A percentile compares a stretch with the other conserved stretches of the same genome.
Evolutionary conservation across 371 early-diverging fungal genomes (phyloP).

Genomic region (Syncephalastrum monosporum): DNA sequence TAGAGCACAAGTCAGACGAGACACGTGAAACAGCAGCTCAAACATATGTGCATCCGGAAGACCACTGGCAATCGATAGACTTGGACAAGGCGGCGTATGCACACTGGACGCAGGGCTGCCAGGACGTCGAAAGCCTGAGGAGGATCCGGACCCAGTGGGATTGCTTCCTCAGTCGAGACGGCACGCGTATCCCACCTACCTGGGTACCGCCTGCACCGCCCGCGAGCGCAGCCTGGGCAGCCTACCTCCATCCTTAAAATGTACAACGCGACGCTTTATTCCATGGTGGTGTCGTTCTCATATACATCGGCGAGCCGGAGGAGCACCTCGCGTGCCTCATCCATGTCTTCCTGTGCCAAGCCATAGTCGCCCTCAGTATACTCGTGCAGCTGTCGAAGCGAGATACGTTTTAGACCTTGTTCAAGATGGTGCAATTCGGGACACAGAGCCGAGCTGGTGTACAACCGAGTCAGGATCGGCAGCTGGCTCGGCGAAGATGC

Average conservation of each 20-base stretch:
- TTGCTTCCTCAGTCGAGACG: slow-evolving; percentile 20
- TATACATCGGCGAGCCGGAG: slow-evolving; percentile 49
- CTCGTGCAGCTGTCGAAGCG: slow-evolving; percentile 42
- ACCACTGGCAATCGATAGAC: slow-evolving; percentile 21
- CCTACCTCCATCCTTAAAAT: slow-evolving; percentile 12
- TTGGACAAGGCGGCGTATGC: slow-evolving; percentile 30
- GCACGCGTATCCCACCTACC: slow-evolving; percentile 35
- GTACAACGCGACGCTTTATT: slow-evolving; percentile 3
- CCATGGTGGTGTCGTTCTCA: slow-evolving; percentile 22
- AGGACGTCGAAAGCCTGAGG: slow-evolving; percentile 26
- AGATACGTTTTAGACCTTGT: slow-evolving; percentile 26
- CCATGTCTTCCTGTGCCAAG: slow-evolving; percentile 42
- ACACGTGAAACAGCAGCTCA: slow-evolving; percentile 2
- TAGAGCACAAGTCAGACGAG: neutral
- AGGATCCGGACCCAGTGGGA: slow-evolving; percentile 39
- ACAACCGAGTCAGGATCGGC: slow-evolving; percentile 43
- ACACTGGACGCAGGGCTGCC: slow-evolving; percentile 41
- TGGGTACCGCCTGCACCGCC: slow-evolving; percentile 43
- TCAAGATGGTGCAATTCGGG: slow-evolving; percentile 35
- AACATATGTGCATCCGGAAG: slow-evolving; percentile 24
- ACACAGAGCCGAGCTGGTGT: slow-evolving; percentile 36
- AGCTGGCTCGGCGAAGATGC: slow-evolving; percentile 12
- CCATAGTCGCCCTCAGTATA: slow-evolving; percentile 46
- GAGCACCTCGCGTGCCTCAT: slow-evolving; percentile 48
- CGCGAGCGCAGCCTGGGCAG: slow-evolving; percentile 44